phyloP scores from a whole-genome alignment of 768 basidiomycete genomes.

The Leccinum subgranulosum region DNA sequence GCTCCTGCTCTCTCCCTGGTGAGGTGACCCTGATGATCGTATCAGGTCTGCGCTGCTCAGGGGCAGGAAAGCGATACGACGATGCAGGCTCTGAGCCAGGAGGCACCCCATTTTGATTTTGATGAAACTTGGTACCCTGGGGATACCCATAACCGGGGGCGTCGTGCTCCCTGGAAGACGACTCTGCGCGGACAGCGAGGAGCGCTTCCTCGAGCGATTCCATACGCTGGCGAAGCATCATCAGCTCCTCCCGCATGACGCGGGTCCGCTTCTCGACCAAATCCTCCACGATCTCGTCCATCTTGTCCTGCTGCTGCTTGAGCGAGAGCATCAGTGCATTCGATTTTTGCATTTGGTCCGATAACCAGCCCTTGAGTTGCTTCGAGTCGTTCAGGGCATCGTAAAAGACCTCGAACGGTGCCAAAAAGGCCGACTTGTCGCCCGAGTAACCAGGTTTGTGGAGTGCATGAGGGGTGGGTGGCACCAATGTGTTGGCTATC shows the following conservation, averaged over 20 bases:
- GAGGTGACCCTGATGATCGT: constrained; percentile 37
- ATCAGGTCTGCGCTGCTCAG: constrained; percentile 35
- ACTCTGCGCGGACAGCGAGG: constrained; percentile 25
- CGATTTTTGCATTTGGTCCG: constrained; percentile 67
- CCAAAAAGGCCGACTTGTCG: constrained; percentile 74
- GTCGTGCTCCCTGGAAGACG: constrained; percentile 15
- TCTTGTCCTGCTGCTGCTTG: constrained; percentile 59
- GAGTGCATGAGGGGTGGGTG: constrained; percentile 66
- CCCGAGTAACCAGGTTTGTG: constrained; percentile 57
- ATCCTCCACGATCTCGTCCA: constrained; percentile 55
- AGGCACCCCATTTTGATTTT: constrained; percentile 43
- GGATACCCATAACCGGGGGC: constrained; percentile 14
- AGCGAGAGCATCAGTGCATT: constrained; percentile 50
- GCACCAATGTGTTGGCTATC: constrained; percentile 63
- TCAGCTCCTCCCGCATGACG: constrained; percentile 60
- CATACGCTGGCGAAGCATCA: constrained; percentile 55
- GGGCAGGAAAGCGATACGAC: constrained; percentile 48
- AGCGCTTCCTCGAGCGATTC: constrained; percentile 63
- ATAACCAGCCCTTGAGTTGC: constrained; percentile 73
- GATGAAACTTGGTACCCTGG: constrained; percentile 27
- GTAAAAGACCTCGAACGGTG: constrained; percentile 82
- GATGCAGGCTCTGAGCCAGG: constrained; percentile 31
- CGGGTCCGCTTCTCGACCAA: constrained; percentile 61
- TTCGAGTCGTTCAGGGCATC: constrained; percentile 79
- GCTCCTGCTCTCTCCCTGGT: constrained; percentile 42